A percentile compares a stretch with the other conserved stretches of the same genome.
phyloP scores from a whole-genome alignment of 345 rosid species.

The Anacardium occidentale region DNA sequence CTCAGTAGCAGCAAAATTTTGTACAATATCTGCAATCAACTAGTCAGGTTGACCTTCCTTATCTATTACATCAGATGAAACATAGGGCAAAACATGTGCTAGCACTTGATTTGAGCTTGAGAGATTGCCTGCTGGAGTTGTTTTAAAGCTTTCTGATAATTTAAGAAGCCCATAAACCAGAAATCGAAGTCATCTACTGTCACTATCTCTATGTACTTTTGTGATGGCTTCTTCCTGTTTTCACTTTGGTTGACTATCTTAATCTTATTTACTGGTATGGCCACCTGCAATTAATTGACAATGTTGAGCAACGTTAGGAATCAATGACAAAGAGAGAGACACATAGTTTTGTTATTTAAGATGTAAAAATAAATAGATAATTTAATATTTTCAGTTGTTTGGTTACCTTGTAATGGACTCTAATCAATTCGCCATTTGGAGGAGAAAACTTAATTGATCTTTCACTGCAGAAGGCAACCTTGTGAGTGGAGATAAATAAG shows the following conservation, averaged over 20 bases:
- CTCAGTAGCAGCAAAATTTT: background rate
- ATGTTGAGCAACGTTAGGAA: background rate
- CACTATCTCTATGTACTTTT: conserved; percentile 24
- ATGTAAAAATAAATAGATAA: background rate
- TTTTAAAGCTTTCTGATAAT: conserved; percentile 16
- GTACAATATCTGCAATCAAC: background rate
- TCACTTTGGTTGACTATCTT: conserved; percentile 12
- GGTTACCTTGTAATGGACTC: conserved; percentile 34
- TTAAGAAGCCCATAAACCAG: conserved; percentile 27
- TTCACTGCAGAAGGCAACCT: conserved; percentile 44
- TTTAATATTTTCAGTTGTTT: background rate
- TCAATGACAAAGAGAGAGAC: background rate
- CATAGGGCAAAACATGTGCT: background rate
- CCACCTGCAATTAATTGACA: conserved; percentile 17
- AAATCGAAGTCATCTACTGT: conserved; percentile 20
- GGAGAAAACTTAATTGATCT: conserved; percentile 27
- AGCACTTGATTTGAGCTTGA: background rate
- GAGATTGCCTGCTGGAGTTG: conserved; percentile 14
- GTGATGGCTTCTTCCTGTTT: conserved; percentile 24
- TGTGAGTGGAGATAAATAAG: conserved; percentile 42
- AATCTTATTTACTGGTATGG: conserved; percentile 21
- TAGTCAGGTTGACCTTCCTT: background rate
- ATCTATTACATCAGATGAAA: conserved; percentile 9
- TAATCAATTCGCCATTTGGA: conserved; percentile 25
- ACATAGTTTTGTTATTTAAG: background rate